Percentiles rank a stretch among this genome's conserved stretches.
These are phyloP conservation scores for Pestalotiopsis fici DNA, from an alignment of 2,329 filamentous ascomycete species.

Conservation along the genomic window DNA sequence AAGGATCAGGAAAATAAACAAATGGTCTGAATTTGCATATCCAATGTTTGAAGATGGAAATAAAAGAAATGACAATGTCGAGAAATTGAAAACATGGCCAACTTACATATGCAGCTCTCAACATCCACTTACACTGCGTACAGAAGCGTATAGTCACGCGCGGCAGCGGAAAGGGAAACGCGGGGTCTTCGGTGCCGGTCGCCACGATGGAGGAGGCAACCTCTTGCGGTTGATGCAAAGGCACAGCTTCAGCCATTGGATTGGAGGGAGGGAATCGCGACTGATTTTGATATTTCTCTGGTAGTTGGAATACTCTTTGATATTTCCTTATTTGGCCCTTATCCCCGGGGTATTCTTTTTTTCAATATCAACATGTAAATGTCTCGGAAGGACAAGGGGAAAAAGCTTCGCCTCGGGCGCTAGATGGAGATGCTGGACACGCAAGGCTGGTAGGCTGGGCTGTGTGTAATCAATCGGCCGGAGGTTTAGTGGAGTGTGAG, in stretches of 20 bases:
- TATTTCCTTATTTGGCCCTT: neutral
- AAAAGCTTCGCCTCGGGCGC: too few species aligned
- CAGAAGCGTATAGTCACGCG: constrained; percentile 88
- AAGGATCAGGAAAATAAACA: too few species aligned
- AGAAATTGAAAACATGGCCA: neutral
- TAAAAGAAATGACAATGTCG: too few species aligned
- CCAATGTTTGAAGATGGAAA: too few species aligned
- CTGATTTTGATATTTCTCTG: neutral
- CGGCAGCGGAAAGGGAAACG: constrained; percentile 51
- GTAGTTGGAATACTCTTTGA: neutral
- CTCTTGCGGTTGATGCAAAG: neutral
- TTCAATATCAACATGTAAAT: too few species aligned
- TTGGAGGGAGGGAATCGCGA: too few species aligned
- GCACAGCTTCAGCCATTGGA: constrained; percentile 21
- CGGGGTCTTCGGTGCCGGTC: constrained; percentile 15
- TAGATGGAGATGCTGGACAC: neutral
- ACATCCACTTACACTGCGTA: constrained; percentile 92
- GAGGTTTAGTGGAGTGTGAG: neutral
- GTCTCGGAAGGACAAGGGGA: neutral
- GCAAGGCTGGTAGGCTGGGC: neutral
- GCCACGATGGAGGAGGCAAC: constrained; percentile 4
- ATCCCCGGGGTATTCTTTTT: too few species aligned
- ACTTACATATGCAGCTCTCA: constrained; percentile 80
- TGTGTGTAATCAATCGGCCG: neutral
- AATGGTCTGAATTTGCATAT: too few species aligned